Evolutionary conservation across 371 early-diverging fungal species (phyloP), one percentile per base, ranked within the genome.

Genomic region (Mucor saturninus): DNA sequence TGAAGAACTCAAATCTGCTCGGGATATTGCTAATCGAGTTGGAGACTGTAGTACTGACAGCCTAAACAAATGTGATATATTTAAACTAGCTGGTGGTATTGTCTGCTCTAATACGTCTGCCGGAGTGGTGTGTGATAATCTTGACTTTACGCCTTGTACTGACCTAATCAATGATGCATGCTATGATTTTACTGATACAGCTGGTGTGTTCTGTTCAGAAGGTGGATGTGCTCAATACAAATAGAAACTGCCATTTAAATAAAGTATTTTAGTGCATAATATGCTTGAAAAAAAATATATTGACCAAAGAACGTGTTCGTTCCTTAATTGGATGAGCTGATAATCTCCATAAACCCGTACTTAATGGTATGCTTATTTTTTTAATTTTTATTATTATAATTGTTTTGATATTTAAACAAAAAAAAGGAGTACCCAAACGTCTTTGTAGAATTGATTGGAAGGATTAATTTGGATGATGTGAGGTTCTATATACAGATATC

Each of bases 401-500:
- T 21, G 21, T 21, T 46, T 46, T 46, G 21, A 35, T 35, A 35
- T 35, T 35, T 35, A 46, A 46, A 46, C 46, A 46, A 46, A 46
- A 46, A 45, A 46, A 21, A 21, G 21, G 21, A 7, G n/a, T 46
- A 7, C 21, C 21, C 21, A 35, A 35, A 35, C 35, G 35, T 35
- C 35, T 35, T 46, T 46, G 21, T n/a, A 46, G 21, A 21, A 7
- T 7, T 46, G 21, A 46, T 46, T 46, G 46, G 46, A 46, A 21
- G 26, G 21, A 46, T 46, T 46, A 46, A 46, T 46, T 46, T 46
- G 46, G 8, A 8, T 46, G 46, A 46, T 46, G 21, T 46, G 46
- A 46, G 21, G 31, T 46, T 58, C 28, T 64, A 64, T 64, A 64
- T 64, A 64, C 57, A 59, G 3, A 48, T 42, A 43, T 32, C 30